Evolutionary conservation across 768 basidiomycete species (phyloP), one percentile per base, ranked within the genome.

Genomic region (Boletus tylopilopsis): DNA sequence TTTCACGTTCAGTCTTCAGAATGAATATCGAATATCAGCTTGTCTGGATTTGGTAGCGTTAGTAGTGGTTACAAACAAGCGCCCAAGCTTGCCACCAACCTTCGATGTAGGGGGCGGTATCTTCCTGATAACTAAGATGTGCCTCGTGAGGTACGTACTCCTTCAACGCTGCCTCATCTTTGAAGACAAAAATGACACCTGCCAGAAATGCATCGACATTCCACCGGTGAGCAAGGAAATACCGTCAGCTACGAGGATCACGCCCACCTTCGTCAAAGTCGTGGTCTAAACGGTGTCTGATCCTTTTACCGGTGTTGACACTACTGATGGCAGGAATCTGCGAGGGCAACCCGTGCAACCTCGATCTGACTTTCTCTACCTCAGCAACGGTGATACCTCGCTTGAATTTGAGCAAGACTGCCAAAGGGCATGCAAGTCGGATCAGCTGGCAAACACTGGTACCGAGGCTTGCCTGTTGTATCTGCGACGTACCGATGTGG

Each of bases 351-450:
- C 32, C 39, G 22, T 16, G 41, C 8, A 58, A 22, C 21, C 29
- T 23, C 22, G 18, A 15, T 24, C 33, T 51, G 34, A 58, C 11
- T 4, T 50, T 49, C 23, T 48, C 34, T 3, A 16, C 42, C 18
- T 54, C 60, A 13, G 42, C 45, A 4, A 47, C 49, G 0, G 51
- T 21, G 6, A 40, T 27, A 23, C 57, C 59, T 18, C 35, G 54
- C 41, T 58, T 67, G 52, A 50, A 65, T 33, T 57, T 64, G 45
- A 43, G 46, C 30, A 64, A 24, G 33, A 67, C 65, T 46, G n/a
- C 5, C 4, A 34, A 34, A 34, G 13, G 16, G n/a, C 7, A n/a
- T 13, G 27, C 11, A 29, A 13, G 13, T 4, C 29, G n/a, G n/a
- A n/a, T 30, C 29, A 30, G 29, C 13, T 13, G 12, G 12, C 29